Evolutionary conservation across 805 yeast species (phyloP).

Genomic region (Blastobotrys muscicola): DNA sequence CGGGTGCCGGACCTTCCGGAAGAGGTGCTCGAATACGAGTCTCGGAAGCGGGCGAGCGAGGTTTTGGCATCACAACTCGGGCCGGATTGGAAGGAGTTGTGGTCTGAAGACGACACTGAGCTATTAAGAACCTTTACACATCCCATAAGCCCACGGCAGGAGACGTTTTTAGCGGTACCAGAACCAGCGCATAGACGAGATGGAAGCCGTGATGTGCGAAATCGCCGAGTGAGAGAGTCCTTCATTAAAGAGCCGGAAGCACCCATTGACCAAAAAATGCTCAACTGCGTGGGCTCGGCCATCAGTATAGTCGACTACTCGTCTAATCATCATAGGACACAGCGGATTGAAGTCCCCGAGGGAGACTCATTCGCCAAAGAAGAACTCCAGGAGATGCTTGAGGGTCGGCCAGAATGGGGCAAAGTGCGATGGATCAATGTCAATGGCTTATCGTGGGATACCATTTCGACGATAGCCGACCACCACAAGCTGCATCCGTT

Average conservation of each 20-base stretch:
- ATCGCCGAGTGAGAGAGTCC: background rate
- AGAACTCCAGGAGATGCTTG: conserved; percentile 28
- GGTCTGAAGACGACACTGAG: no score
- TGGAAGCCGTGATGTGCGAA: no score
- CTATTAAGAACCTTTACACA: no score
- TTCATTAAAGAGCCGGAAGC: background rate
- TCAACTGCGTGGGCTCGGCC: background rate
- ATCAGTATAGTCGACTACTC: background rate
- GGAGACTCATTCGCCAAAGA: background rate
- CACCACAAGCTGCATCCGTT: conserved; percentile 42
- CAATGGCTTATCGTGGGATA: conserved; percentile 55
- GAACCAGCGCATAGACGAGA: no score
- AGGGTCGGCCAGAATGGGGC: conserved; percentile 37
- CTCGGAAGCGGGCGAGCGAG: no score
- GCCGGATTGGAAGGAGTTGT: no score
- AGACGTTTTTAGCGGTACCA: no score
- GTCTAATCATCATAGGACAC: background rate
- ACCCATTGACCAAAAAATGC: background rate
- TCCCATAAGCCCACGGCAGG: no score
- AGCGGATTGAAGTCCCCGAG: background rate
- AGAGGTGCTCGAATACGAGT: conserved; percentile 6
- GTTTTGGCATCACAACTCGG: no score
- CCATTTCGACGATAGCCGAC: conserved; percentile 38
- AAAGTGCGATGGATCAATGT: conserved; percentile 48
- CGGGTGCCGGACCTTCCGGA: conserved; percentile 15